Evolutionary conservation across 345 rosid genomes (phyloP).

Genomic region (Camelina hispida): DNA sequence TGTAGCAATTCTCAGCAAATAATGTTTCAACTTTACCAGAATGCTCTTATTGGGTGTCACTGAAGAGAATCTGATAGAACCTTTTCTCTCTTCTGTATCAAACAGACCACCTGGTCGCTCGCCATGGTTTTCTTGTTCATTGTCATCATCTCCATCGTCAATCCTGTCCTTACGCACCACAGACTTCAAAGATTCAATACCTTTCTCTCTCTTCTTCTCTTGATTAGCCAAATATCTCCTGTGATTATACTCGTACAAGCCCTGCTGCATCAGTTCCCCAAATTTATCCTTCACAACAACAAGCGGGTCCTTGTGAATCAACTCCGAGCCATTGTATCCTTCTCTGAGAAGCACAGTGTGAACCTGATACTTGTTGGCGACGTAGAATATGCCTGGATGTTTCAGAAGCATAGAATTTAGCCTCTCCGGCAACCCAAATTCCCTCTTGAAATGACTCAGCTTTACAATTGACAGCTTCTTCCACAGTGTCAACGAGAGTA

Average conservation of each 20-base stretch:
- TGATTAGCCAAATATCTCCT: slow-evolving; percentile 59
- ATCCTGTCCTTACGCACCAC: slow-evolving; percentile 42
- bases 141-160: slow-evolving; percentile 36
- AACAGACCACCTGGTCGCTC: slow-evolving; percentile 64
- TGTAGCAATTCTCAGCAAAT: not conserved
- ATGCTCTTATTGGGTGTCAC: slow-evolving; percentile 50
- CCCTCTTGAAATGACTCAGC: slow-evolving; percentile 83
- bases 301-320: slow-evolving; percentile 79
- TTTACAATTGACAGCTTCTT: slow-evolving; percentile 81
- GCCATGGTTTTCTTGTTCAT: slow-evolving; percentile 55
- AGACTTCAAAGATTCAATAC: slow-evolving; percentile 45
- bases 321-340: slow-evolving; percentile 71
- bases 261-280: slow-evolving; percentile 92
- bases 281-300: slow-evolving; percentile 82
- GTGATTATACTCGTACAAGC: slow-evolving; percentile 73
- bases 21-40: slow-evolving; percentile 24
- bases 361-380: slow-evolving; percentile 80
- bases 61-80: slow-evolving; percentile 79
- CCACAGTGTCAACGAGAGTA: slow-evolving; percentile 81
- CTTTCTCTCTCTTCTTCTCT: slow-evolving; percentile 72
- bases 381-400: slow-evolving; percentile 84
- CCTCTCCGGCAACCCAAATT: slow-evolving; percentile 75
- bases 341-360: slow-evolving; percentile 91
- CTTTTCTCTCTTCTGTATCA: slow-evolving; percentile 82
- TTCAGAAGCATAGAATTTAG: slow-evolving; percentile 74